Conservation (phyloP, 2,329 filamentous ascomycete species). For the Alternaria brassicae region DNA sequence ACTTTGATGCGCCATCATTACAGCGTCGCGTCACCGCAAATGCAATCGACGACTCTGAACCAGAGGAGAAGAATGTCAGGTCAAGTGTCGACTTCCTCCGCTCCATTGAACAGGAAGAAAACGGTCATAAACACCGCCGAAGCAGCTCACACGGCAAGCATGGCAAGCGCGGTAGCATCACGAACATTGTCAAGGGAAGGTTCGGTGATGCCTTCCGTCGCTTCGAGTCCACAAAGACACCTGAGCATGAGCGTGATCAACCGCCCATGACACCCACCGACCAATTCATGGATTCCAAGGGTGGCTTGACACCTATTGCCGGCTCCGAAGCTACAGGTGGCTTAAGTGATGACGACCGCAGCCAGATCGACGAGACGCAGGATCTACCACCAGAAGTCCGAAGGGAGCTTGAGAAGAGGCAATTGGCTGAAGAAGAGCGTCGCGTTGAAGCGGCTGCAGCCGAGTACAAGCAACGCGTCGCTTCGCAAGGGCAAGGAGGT, state of each 20-base stretch:
- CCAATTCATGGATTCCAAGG: conserved; percentile 30
- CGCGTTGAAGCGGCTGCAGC: conserved; percentile 87
- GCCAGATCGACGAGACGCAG: conserved; percentile 69
- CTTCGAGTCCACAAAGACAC: conserved; percentile 68
- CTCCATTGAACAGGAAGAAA: conserved; percentile 70
- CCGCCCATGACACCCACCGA: conserved; percentile 39
- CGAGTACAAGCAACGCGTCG: conserved; percentile 81
- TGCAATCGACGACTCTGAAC: conserved; percentile 46
- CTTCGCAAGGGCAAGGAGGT: conserved; percentile 63
- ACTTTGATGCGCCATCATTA: conserved; percentile 42
- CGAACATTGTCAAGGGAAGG: conserved; percentile 78
- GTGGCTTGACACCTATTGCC: conserved; percentile 68
- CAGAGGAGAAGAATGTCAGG: conserved; percentile 71
- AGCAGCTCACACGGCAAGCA: conserved; percentile 67
- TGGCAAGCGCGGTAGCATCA: conserved; percentile 75
- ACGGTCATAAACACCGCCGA: conserved; percentile 61
- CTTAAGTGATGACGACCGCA: conserved; percentile 72
- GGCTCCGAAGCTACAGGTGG: conserved; percentile 77
- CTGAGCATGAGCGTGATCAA: conserved; percentile 38
- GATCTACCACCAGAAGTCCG: conserved; percentile 85
- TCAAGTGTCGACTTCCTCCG: conserved; percentile 86
- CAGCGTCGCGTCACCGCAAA: conserved; percentile 38
- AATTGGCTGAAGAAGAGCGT: conserved; percentile 85
- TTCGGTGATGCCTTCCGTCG: conserved; percentile 94
- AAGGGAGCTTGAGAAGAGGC: conserved; percentile 83